phyloP scores from a whole-genome alignment of 2,329 filamentous ascomycete genomes.

The Westerdykella sp. region DNA sequence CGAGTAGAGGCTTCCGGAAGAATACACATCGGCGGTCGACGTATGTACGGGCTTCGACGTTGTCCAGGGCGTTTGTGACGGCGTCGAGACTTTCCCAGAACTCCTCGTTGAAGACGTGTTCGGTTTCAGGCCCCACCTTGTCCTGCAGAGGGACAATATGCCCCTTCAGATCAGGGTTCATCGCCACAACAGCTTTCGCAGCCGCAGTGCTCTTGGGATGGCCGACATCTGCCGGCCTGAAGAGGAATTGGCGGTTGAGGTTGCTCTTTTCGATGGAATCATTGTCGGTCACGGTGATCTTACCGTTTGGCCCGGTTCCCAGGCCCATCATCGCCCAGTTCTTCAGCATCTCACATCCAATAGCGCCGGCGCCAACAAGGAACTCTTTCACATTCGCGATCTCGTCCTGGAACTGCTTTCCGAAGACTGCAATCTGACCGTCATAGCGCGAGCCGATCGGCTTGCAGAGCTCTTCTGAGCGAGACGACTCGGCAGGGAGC shows the following conservation, averaged over 20 bases:
- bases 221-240: slow-evolving; percentile 88
- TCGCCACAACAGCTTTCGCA: slow-evolving; percentile 77
- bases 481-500: slow-evolving; percentile 65
- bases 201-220: slow-evolving; percentile 96
- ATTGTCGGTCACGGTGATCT: slow-evolving; percentile 93
- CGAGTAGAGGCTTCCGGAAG: slow-evolving; percentile 92
- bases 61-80: slow-evolving; percentile 95
- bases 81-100: slow-evolving; percentile 87
- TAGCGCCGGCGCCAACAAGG: slow-evolving; percentile 91
- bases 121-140: slow-evolving; percentile 84
- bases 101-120: slow-evolving; percentile 86
- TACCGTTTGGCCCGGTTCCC: slow-evolving; percentile 78
- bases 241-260: slow-evolving; percentile 93
- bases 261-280: slow-evolving; percentile 99
- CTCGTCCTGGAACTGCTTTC: slow-evolving; percentile 89
- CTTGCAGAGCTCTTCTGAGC: slow-evolving; percentile 82
- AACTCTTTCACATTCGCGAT: slow-evolving; percentile 86
- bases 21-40: slow-evolving; percentile 95
- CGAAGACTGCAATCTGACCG: slow-evolving; percentile 94
- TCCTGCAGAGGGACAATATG: slow-evolving; percentile 85
- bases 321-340: slow-evolving; percentile 99
- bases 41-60: slow-evolving; percentile 93
- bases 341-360: slow-evolving; percentile 98
- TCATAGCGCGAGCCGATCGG: slow-evolving; percentile 84
- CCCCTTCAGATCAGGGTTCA: slow-evolving; percentile 88